Percentiles rank a stretch among this genome's conserved stretches.
Conservation (phyloP, 2,329 filamentous ascomycete species). For the Rugonectria rugulosa region DNA sequence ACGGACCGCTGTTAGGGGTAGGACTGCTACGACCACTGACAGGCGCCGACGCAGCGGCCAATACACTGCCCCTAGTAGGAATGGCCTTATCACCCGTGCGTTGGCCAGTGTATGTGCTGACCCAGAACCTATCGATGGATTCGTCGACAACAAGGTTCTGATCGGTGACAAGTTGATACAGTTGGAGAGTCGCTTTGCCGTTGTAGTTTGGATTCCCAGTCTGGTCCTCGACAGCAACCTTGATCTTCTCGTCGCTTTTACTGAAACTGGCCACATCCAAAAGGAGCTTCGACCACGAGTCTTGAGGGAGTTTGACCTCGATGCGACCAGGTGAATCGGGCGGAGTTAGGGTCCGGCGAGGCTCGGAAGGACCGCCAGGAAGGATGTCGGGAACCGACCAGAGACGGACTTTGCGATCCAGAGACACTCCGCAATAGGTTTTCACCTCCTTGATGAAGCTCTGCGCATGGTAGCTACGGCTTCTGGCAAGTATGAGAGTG, state of each 20-base stretch:
- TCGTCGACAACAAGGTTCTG: slow-evolving; percentile 88
- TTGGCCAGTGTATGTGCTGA: slow-evolving; percentile 57
- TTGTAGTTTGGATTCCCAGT: slow-evolving; percentile 81
- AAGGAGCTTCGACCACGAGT: slow-evolving; percentile 53
- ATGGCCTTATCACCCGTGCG: slow-evolving; percentile 48
- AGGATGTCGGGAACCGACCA: slow-evolving; percentile 68
- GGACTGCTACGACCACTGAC: slow-evolving; percentile 74
- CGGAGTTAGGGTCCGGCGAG: slow-evolving; percentile 47
- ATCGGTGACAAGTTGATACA: slow-evolving; percentile 73
- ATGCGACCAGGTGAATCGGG: slow-evolving; percentile 49
- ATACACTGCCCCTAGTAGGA: slow-evolving; percentile 39
- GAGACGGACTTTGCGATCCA: slow-evolving; percentile 77
- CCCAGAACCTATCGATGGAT: slow-evolving; percentile 66
- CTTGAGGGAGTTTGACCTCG: slow-evolving; percentile 34
- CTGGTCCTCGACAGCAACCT: slow-evolving; percentile 60
- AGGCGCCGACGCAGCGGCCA: slow-evolving; percentile 39
- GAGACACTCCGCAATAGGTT: slow-evolving; percentile 69
- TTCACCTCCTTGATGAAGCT: slow-evolving; percentile 82
- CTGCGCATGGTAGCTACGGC: slow-evolving; percentile 73
- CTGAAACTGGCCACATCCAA: slow-evolving; percentile 63
- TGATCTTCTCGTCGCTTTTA: slow-evolving; percentile 35
- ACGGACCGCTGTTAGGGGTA: slow-evolving; percentile 60
- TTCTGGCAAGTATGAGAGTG: slow-evolving; percentile 73
- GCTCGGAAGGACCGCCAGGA: slow-evolving; percentile 44
- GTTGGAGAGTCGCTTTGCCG: slow-evolving; percentile 70